Conservation (phyloP, 2,329 filamentous ascomycete species). For the Diatrype stigma region DNA sequence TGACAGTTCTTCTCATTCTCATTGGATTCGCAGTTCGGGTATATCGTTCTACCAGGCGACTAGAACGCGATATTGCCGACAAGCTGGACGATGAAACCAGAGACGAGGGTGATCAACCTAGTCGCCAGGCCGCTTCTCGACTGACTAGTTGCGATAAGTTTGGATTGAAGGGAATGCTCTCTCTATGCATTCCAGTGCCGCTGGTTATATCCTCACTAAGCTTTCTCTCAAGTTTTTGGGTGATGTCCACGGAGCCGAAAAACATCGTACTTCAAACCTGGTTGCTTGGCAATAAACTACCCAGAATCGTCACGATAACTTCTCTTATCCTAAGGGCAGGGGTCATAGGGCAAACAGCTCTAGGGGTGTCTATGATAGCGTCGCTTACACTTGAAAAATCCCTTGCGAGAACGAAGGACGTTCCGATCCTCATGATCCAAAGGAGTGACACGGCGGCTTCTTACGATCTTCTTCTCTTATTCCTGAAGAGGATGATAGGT, state of each 20-base stretch:
- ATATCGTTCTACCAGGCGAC: neutral
- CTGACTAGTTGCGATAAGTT: neutral
- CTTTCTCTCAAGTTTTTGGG: slow-evolving; percentile 2
- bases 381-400: slow-evolving; percentile 3
- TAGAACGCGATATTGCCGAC: neutral
- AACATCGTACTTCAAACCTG: neutral
- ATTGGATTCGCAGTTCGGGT: neutral
- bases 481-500: neutral
- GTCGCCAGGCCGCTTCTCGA: neutral
- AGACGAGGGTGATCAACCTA: neutral
- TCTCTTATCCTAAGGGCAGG: slow-evolving; percentile 1
- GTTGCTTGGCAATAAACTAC: slow-evolving; percentile 2
- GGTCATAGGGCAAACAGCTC: slow-evolving; percentile 1
- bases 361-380: slow-evolving; percentile 4
- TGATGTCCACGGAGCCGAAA: neutral
- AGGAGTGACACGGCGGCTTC: slow-evolving; percentile 1
- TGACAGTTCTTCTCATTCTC: neutral
- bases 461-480: neutral
- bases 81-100: neutral
- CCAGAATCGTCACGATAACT: neutral
- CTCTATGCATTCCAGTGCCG: neutral
- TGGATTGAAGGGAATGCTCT: neutral
- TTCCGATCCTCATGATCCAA: slow-evolving; percentile 4
- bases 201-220: neutral
- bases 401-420: neutral